Base-by-base conservation (phyloP, 163 green algal genomes). In the Volvox carteri region DNA sequence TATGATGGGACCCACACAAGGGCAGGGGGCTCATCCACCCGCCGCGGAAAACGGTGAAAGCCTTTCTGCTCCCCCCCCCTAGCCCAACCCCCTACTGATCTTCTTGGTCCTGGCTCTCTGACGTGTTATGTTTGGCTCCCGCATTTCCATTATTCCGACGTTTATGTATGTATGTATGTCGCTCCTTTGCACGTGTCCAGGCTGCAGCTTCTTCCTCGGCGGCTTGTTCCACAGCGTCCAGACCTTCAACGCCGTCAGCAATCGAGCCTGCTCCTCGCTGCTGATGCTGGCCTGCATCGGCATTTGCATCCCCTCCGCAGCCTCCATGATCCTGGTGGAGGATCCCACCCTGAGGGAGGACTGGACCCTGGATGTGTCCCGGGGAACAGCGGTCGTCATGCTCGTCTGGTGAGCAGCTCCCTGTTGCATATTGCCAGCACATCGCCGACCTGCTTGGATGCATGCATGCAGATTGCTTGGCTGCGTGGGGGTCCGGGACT, bases 181-280 rank as follows among this genome's bases (percentile, higher is more conserved):
- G n/a, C n/a, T n/a, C n/a, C n/a, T n/a, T n/a, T n/a, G n/a, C n/a
- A 11, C 50, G 50, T 16, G 14, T 65, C 19, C 95, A 97, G 95
- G 96, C 87, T 97, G 94, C 90, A 98, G 96, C 91, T 98, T 98
- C 87, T 78, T 98, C 39, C 96, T 97, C 78, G 97, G 96, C 4
- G 97, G 97, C 42, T 75, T 96, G 14, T 92, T 90, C 44, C 94
- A 96, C 94, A 96, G 96, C 81, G 79, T 94, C 75, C 97, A 99
- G 93, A 90, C 37, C 30, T 99, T 98, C 93, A 97, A 95, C 83
- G 90, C 90, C 19, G 85, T 95, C 18, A 90, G 93, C 80, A 98
- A 97, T 92, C 96, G 96, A 86, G 92, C 92, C 23, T 95, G 78
- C 23, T 92, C 83, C 84, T 95, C 89, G 41, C 91, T 98, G 90